These are phyloP conservation scores for Phlyctochytrium arcticum DNA, from an alignment of 192 early-diverging fungal genomes.

Conservation along the genomic window DNA sequence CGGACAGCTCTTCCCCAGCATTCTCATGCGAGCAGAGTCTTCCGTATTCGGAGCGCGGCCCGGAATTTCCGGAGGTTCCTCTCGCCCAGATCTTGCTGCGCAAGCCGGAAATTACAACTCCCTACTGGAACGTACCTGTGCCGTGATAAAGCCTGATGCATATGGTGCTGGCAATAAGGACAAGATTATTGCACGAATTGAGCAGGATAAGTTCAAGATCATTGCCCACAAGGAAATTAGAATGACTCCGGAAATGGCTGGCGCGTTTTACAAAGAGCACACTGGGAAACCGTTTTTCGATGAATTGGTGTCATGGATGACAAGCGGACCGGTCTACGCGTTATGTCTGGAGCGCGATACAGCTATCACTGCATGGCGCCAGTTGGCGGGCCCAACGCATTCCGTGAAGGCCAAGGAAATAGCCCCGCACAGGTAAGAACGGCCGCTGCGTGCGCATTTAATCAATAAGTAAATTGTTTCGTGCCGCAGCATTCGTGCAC, in stretches of 20 bases:
- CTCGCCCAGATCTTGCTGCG: constrained; percentile 3
- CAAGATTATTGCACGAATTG: constrained; percentile 40
- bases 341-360: constrained; percentile 51
- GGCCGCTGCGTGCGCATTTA: neutral
- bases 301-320: constrained; percentile 51
- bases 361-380: constrained; percentile 51
- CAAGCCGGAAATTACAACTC: neutral
- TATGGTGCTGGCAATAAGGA: constrained; percentile 45
- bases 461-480: neutral
- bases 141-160: constrained; percentile 55
- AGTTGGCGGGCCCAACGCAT: constrained; percentile 56
- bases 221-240: constrained; percentile 38
- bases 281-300: constrained; percentile 37
- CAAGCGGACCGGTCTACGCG: constrained; percentile 52
- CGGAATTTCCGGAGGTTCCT: constrained; percentile 5
- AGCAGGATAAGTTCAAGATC: constrained; percentile 35
- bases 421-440: constrained; percentile 41
- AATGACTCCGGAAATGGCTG: constrained; percentile 31
- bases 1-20: constrained; percentile 42
- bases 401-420: constrained; percentile 51
- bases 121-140: constrained; percentile 39
- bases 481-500: constrained; percentile 44
- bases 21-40: constrained; percentile 14
- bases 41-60: constrained; percentile 15
- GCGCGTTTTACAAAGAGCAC: constrained; percentile 50